A percentile compares a stretch with the other conserved stretches of the same genome.
Conservation (phyloP, 805 yeast genomes). For the Tetrapisispora arboricola region DNA sequence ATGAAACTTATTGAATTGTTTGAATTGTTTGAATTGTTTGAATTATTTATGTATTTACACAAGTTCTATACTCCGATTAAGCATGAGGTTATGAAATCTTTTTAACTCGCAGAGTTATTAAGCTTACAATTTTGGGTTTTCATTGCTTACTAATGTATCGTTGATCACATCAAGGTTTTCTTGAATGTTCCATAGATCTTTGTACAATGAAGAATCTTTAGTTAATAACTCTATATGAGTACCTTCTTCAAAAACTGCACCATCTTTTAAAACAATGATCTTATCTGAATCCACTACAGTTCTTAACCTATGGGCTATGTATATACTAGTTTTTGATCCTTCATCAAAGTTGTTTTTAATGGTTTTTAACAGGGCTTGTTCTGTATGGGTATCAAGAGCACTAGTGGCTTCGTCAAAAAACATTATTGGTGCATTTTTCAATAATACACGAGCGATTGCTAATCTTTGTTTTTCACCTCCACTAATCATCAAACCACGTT, state of each 20-base stretch:
- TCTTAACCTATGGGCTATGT: conserved; percentile 88
- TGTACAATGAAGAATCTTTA: conserved; percentile 52
- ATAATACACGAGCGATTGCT: conserved; percentile 83
- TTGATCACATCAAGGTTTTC: conserved; percentile 54
- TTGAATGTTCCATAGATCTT: conserved; percentile 84
- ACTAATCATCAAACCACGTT: conserved; percentile 96
- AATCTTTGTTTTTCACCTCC: conserved; percentile 98
- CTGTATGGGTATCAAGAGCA: conserved; percentile 94
- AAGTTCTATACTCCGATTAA: too few species aligned
- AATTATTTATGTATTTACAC: too few species aligned
- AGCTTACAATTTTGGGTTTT: not conserved
- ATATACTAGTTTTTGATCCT: conserved; percentile 59
- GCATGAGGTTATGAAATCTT: too few species aligned
- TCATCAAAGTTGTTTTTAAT: conserved; percentile 56
- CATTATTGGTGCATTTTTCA: conserved; percentile 80
- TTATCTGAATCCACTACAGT: conserved; percentile 92
- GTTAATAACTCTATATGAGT: conserved; percentile 55
- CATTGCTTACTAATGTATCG: conserved; percentile 26
- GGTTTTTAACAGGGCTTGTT: conserved; percentile 69
- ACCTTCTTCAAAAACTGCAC: conserved; percentile 81
- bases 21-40: too few species aligned
- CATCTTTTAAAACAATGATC: conserved; percentile 76
- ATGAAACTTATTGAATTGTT: too few species aligned
- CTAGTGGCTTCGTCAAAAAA: conserved; percentile 97
- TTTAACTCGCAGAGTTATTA: too few species aligned